A percentile compares a stretch with the other conserved stretches of the same genome.
These are phyloP conservation scores for Malus sieversii DNA, from an alignment of 306 rosid genomes.

Conservation along the genomic window DNA sequence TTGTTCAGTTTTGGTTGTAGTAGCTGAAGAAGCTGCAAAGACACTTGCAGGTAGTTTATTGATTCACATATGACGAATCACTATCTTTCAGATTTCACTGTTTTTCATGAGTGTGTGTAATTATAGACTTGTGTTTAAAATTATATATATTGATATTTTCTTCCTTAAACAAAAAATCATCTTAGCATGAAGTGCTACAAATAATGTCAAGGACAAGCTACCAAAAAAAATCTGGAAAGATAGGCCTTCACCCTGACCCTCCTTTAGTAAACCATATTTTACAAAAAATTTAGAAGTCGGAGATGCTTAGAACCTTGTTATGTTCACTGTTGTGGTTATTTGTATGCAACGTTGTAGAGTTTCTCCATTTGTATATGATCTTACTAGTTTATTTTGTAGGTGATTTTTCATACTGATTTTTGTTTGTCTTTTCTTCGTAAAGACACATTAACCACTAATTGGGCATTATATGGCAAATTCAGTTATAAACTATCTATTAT, in stretches of 20 bases:
- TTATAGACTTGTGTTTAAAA: not conserved
- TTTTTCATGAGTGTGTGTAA: not conserved
- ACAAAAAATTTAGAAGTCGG: not conserved
- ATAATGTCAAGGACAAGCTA: not conserved
- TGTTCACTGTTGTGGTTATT: not conserved
- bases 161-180: too few relatives aligned
- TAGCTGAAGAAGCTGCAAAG: slow-evolving; percentile 81
- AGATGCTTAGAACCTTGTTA: not conserved
- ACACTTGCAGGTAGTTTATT: slow-evolving; percentile 56
- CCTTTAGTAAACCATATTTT: too few relatives aligned
- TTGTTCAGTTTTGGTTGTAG: slow-evolving; percentile 82
- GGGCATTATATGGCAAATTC: not conserved
- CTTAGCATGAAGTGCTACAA: not conserved
- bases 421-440: not conserved
- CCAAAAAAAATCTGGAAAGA: not conserved
- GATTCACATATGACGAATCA: slow-evolving; percentile 5
- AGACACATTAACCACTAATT: not conserved
- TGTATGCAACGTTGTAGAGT: not conserved
- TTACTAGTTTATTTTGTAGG: not conserved
- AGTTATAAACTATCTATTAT: not conserved
- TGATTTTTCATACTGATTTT: not conserved
- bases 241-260: too few relatives aligned
- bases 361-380: not conserved
- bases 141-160: not conserved
- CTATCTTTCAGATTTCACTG: slow-evolving; percentile 12